A percentile compares a stretch with the other conserved stretches of the same genome.
Conservation (phyloP, 257 asterid genomes). For the Handroanthus guayacan region DNA sequence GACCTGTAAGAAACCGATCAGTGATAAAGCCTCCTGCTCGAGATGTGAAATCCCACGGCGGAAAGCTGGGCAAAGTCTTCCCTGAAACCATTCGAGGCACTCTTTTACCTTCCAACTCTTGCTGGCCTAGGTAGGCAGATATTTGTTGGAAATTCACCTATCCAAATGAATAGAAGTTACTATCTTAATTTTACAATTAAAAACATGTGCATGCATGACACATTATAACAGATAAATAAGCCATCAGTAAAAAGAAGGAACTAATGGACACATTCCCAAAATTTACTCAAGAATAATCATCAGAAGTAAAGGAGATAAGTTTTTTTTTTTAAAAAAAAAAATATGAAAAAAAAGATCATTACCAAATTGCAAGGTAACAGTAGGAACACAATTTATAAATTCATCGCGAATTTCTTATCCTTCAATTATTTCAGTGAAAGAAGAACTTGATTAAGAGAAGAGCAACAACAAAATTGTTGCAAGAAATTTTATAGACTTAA, state of each 20-base stretch:
- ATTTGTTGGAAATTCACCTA: slow-evolving; percentile 99
- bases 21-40: slow-evolving; percentile 98
- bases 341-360: too few relatives aligned
- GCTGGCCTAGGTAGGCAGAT: slow-evolving; percentile 96
- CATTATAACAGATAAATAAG: slow-evolving; percentile 24
- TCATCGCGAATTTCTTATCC: too few relatives aligned
- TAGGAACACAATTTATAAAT: too few relatives aligned
- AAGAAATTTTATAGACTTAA: too few relatives aligned
- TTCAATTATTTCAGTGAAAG: too few relatives aligned
- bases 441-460: too few relatives aligned
- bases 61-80: slow-evolving; percentile 89
- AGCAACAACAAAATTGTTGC: too few relatives aligned
- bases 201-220: background rate
- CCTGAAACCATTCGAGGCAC: slow-evolving; percentile 99
- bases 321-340: too few relatives aligned
- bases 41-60: slow-evolving; percentile 95
- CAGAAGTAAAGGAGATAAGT: too few relatives aligned
- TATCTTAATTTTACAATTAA: slow-evolving; percentile 21
- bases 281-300: too few relatives aligned
- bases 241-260: slow-evolving; percentile 1
- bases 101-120: slow-evolving; percentile 98
- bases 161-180: slow-evolving; percentile 33
- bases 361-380: too few relatives aligned
- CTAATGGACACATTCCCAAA: too few relatives aligned
- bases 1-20: slow-evolving; percentile 95